These are phyloP conservation scores for Pseudophaeomoniella oleicola DNA, from an alignment of 2,329 filamentous ascomycete species.

Conservation along the genomic window DNA sequence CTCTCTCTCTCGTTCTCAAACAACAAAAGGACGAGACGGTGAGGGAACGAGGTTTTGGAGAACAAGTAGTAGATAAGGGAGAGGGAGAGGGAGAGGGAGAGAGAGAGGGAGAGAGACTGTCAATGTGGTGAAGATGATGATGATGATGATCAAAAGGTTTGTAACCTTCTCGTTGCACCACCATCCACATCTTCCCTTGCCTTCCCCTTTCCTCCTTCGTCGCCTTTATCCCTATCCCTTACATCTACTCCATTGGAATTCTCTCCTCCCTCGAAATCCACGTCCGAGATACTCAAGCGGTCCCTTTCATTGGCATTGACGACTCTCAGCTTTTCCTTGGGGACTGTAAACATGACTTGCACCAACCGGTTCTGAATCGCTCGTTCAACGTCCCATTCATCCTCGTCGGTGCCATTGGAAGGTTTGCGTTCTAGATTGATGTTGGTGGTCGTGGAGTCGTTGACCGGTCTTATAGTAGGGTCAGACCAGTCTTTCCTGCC, in stretches of 20 bases:
- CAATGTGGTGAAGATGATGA: too few species aligned
- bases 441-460: slow-evolving; percentile 4
- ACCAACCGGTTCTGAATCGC: slow-evolving; percentile 58
- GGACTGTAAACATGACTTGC: slow-evolving; percentile 87
- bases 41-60: too few species aligned
- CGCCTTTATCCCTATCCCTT: too few species aligned
- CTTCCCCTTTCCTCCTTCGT: slow-evolving; percentile 6
- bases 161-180: too few species aligned
- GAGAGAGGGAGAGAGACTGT: too few species aligned
- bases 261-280: slow-evolving; percentile 13
- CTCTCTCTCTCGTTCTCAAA: too few species aligned
- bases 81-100: too few species aligned
- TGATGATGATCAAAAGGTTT: too few species aligned
- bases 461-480: too few species aligned
- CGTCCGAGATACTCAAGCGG: slow-evolving; percentile 12
- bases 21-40: too few species aligned
- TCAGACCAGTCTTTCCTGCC: slow-evolving; percentile 38
- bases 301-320: slow-evolving; percentile 57
- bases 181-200: slow-evolving; percentile 22
- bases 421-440: background rate
- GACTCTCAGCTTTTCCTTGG: slow-evolving; percentile 71
- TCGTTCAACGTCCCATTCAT: slow-evolving; percentile 63
- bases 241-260: slow-evolving; percentile 5
- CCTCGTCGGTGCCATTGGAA: slow-evolving; percentile 18
- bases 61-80: too few species aligned